Percentiles rank a stretch among this genome's conserved stretches.
These are phyloP conservation scores for Ramaria sp. DNA, from an alignment of 768 basidiomycete genomes.

Conservation along the genomic window DNA sequence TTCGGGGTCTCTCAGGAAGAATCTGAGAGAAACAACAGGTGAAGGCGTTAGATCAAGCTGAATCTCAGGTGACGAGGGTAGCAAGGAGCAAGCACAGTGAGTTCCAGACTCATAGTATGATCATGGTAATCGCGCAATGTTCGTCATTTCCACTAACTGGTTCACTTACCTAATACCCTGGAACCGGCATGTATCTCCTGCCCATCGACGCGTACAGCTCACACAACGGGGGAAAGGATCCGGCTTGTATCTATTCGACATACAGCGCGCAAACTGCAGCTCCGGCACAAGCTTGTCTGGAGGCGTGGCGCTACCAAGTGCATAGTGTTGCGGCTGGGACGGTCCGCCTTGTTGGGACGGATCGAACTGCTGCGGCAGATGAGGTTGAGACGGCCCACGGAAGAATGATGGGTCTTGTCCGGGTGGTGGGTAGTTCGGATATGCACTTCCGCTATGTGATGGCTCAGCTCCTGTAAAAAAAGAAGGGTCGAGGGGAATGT, in stretches of 20 bases:
- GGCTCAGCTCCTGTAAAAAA: neutral
- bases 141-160: neutral
- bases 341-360: constrained; percentile 17
- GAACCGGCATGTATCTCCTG: constrained; percentile 79
- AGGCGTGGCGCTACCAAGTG: neutral
- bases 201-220: constrained; percentile 79
- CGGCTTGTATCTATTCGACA: constrained; percentile 67
- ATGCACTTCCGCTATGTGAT: neutral
- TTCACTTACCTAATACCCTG: constrained; percentile 51
- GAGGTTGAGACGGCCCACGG: neutral
- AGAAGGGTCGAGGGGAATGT: neutral
- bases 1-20: constrained; percentile 55
- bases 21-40: constrained; percentile 14
- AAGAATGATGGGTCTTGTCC: neutral
- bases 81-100: neutral
- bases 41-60: neutral
- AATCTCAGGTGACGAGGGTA: no score
- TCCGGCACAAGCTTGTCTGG: constrained; percentile 39
- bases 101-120: neutral
- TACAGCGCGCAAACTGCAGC: constrained; percentile 70
- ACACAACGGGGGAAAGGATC: constrained; percentile 74
- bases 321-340: neutral
- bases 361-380: constrained; percentile 13
- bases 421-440: neutral
- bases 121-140: neutral